Evolutionary conservation across 2,329 filamentous ascomycete species (phyloP).

Genomic region (Uncinocarpus reesii): DNA sequence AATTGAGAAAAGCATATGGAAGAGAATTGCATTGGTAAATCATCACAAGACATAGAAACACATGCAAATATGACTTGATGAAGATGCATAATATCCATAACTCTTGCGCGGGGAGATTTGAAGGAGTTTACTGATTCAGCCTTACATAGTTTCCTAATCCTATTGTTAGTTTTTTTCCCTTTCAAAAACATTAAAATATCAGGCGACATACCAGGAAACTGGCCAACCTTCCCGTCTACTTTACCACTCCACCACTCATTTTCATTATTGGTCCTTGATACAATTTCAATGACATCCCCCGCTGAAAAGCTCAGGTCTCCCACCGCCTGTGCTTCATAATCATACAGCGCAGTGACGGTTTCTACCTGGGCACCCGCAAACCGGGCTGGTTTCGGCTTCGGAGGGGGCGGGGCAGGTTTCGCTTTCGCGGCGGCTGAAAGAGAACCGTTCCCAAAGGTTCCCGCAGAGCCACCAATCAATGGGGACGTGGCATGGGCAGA

Average conservation of each 20-base stretch:
- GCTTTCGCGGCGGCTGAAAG: conserved; percentile 54
- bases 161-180: background rate
- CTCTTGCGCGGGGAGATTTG: background rate
- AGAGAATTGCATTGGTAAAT: no score
- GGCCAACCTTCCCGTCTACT: conserved; percentile 67
- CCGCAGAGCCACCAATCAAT: conserved; percentile 22
- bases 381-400: conserved; percentile 69
- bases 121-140: conserved; percentile 24
- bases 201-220: conserved; percentile 72
- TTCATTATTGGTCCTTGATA: conserved; percentile 70
- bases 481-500: conserved; percentile 38
- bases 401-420: conserved; percentile 56
- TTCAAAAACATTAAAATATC: background rate
- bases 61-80: no score
- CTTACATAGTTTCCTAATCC: conserved; percentile 36
- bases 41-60: no score
- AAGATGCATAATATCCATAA: no score
- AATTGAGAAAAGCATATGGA: no score
- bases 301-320: conserved; percentile 84
- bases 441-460: conserved; percentile 19
- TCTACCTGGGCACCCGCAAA: conserved; percentile 58
- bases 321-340: conserved; percentile 91
- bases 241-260: conserved; percentile 97
- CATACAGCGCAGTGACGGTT: conserved; percentile 82
- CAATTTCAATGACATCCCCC: conserved; percentile 82